Evolutionary conservation across 306 rosid species (phyloP).

Genomic region (Ochetophila trinervis): DNA sequence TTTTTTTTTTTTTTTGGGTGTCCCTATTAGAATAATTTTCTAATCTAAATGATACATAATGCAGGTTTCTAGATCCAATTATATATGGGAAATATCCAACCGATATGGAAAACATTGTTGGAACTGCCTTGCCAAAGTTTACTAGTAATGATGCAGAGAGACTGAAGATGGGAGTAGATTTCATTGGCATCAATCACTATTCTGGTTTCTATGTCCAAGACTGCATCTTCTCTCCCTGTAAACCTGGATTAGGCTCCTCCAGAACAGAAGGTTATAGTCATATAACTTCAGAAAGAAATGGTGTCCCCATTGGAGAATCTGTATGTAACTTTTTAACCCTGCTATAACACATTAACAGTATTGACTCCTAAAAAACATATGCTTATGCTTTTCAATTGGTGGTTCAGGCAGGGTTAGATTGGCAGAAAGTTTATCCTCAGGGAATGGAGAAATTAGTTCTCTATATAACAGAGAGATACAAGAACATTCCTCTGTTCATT

Average conservation of each 20-base stretch:
- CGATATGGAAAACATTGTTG: conserved; percentile 20
- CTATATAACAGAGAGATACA: conserved; percentile 61
- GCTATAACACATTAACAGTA: too few species aligned
- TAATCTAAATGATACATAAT: too few species aligned
- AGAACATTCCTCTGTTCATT: conserved; percentile 48
- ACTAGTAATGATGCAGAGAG: conserved; percentile 1
- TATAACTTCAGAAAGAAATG: conserved; percentile 22
- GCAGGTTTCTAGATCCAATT: conserved; percentile 23
- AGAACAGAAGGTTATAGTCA: conserved; percentile 57
- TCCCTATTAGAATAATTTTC: too few species aligned
- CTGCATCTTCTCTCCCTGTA: conserved; percentile 50
- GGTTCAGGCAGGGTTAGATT: conserved; percentile 41
- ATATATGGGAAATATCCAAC: conserved; percentile 16
- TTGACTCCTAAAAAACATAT: too few species aligned
- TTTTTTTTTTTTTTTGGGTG: too few species aligned
- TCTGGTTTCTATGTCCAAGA: conserved; percentile 25
- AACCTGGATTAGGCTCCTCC: conserved; percentile 41
- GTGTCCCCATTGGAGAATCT: conserved; percentile 41
- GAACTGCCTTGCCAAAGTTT: conserved; percentile 10
- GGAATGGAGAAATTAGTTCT: conserved; percentile 60
- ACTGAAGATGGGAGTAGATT: conserved; percentile 16
- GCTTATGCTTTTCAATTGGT: background rate
- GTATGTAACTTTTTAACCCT: conserved; percentile 25
- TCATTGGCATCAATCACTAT: conserved; percentile 63
- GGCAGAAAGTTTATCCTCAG: conserved; percentile 58